These are phyloP conservation scores for Coffea canephora DNA, from an alignment of 257 asterid species.

Conservation along the genomic window DNA sequence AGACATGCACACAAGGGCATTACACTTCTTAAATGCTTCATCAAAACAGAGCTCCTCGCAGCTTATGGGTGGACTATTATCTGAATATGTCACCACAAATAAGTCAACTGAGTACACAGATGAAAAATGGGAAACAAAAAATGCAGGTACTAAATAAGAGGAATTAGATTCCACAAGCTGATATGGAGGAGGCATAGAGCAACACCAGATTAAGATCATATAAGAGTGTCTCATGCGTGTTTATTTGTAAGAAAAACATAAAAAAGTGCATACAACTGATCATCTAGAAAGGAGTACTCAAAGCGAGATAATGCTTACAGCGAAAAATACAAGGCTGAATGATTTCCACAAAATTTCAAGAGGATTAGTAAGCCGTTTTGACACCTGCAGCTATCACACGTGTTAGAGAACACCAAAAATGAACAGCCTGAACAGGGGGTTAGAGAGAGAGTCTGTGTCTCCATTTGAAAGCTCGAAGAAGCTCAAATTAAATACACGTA, in stretches of 20 bases:
- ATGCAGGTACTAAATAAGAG: not conserved
- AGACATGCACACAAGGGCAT: not conserved
- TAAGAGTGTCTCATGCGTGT: not conserved
- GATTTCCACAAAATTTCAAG: slow-evolving; percentile 88
- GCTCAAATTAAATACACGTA: not conserved
- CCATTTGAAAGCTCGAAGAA: not conserved
- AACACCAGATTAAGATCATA: not conserved
- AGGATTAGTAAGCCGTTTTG: slow-evolving; percentile 73
- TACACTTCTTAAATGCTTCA: slow-evolving; percentile 4
- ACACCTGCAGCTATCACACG: slow-evolving; percentile 42
- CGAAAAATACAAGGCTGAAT: slow-evolving; percentile 92
- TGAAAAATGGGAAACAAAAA: not conserved
- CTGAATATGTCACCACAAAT: not conserved
- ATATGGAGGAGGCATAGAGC: not conserved
- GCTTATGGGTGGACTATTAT: not conserved
- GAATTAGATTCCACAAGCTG: not conserved
- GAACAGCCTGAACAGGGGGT: not conserved
- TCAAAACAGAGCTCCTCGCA: not conserved
- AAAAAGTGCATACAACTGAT: no score
- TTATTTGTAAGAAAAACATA: not conserved
- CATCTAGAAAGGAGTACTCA: not conserved
- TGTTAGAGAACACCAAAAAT: not conserved
- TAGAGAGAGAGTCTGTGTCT: not conserved
- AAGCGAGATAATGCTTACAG: slow-evolving; percentile 56
- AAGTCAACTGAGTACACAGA: not conserved